Evolutionary conservation across 1,284 basidiomycete species (phyloP), one percentile per base, ranked within the genome.

Genomic region (Sanghuangporus sanghuang): DNA sequence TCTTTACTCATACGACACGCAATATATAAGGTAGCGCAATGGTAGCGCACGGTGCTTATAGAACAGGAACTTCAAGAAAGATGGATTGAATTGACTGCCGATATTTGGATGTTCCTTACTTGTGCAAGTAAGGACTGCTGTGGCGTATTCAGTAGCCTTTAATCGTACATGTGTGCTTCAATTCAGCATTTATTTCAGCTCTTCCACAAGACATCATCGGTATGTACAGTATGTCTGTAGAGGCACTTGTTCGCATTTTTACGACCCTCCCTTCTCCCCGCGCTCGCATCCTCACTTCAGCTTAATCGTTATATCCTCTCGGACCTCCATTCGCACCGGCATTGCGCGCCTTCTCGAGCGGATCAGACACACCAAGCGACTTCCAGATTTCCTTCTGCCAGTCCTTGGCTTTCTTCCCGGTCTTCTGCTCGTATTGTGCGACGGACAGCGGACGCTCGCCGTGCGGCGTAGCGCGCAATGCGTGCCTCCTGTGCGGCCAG

Each of bases 401-500:
- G 73, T 90, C 87, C 67, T 84, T 84, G 0, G 87, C 86, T 52
- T 76, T 69, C 71, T 85, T 86, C n/a, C 87, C 86, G 0, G 79
- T 82, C 68, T 78, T 71, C 53, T 73, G 73, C 74, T 93, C 90
- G 71, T 91, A 93, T 53, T 85, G 87, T 48, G 78, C 82, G n/a
- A 93, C 92, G 0, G 87, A 90, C 21, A 80, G 78, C 1, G 92
- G 92, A 63, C 81, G 81, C 73, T 93, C 90, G 27, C 85, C 92
- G 67, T 89, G 89, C 56, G 91, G 91, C 2, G 92, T 93, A n/a
- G 87, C 86, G 57, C 92, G 85, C 53, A 93, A 77, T 7, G 89
- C 91, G 71, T 93, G 91, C 57, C 92, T 83, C 53, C 80, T 84
- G 52, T 83, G 80, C 23, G 88, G 87, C 85, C 83, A 90, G 74